A percentile compares a stretch with the other conserved stretches of the same genome.
Evolutionary conservation across 2,329 filamentous ascomycete species (phyloP).

Genomic region (Epichloe sp.): DNA sequence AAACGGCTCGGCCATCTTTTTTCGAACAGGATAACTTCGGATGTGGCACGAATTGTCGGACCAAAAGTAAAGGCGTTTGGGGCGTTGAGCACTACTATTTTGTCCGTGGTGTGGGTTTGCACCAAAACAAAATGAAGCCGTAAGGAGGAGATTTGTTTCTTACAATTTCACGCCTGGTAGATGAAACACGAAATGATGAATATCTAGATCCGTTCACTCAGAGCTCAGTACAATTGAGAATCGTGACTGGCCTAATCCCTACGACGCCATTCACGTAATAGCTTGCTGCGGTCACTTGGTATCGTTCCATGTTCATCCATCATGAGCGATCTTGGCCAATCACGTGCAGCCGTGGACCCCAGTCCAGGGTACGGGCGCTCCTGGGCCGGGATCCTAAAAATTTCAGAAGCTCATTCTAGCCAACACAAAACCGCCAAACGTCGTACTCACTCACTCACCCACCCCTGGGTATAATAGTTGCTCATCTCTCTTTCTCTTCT

Average conservation of each 20-base stretch:
- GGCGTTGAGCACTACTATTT: not conserved
- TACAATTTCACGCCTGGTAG: not conserved
- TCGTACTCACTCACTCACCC: not conserved
- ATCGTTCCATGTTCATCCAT: not conserved
- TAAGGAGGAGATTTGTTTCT: not conserved
- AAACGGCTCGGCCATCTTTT: not conserved
- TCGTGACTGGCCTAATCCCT: not conserved
- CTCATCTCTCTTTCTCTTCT: slow-evolving; percentile 1
- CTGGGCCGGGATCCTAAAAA: not conserved
- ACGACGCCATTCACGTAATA: not conserved
- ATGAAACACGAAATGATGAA: not conserved
- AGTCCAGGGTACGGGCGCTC: not conserved
- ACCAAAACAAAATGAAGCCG: not conserved
- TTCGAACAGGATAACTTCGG: not conserved
- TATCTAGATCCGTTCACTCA: not conserved
- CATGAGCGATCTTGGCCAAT: not conserved
- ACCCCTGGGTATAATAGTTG: not conserved
- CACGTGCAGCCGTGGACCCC: not conserved
- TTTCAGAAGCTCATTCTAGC: not conserved
- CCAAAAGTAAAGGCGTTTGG: not conserved
- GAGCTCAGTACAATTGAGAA: not conserved
- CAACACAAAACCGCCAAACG: not conserved
- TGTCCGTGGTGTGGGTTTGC: not conserved
- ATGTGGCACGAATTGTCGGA: not conserved
- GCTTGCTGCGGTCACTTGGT: not conserved